Percentiles rank a stretch among this genome's conserved stretches.
phyloP scores from a whole-genome alignment of 805 yeast genomes.

The Danielozyma ontarioensis region DNA sequence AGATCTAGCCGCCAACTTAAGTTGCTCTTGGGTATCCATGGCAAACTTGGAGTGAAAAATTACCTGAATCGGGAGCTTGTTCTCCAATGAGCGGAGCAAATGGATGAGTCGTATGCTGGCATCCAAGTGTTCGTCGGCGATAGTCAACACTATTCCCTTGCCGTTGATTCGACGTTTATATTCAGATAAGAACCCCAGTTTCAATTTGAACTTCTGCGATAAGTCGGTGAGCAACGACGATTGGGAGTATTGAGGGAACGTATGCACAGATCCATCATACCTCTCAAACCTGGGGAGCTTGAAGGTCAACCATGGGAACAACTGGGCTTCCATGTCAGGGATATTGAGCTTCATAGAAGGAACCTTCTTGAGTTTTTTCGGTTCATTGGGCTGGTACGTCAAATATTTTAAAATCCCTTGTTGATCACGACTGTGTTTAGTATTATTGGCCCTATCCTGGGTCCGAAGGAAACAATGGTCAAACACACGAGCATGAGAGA shows the following conservation, averaged over 20 bases:
- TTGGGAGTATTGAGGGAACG: not conserved
- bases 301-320: not conserved
- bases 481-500: conserved; percentile 18
- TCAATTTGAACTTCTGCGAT: too few species aligned
- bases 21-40: conserved; percentile 3
- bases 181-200: conserved; percentile 14
- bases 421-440: not conserved
- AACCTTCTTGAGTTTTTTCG: too few species aligned
- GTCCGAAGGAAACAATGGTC: conserved; percentile 15
- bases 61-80: conserved; percentile 37
- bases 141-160: conserved; percentile 34
- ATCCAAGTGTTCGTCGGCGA: conserved; percentile 21
- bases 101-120: conserved; percentile 18
- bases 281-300: not conserved
- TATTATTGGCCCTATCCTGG: not conserved
- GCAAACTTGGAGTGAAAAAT: conserved; percentile 21
- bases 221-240: not conserved
- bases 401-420: not conserved
- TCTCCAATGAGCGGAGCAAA: conserved; percentile 27
- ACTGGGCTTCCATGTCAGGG: not conserved
- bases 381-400: not conserved
- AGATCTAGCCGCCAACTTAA: conserved; percentile 8
- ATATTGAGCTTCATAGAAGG: not conserved
- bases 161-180: conserved; percentile 23
- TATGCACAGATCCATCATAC: not conserved